phyloP scores from a whole-genome alignment of 805 yeast genomes.

The Ogataea thermomethanolica region DNA sequence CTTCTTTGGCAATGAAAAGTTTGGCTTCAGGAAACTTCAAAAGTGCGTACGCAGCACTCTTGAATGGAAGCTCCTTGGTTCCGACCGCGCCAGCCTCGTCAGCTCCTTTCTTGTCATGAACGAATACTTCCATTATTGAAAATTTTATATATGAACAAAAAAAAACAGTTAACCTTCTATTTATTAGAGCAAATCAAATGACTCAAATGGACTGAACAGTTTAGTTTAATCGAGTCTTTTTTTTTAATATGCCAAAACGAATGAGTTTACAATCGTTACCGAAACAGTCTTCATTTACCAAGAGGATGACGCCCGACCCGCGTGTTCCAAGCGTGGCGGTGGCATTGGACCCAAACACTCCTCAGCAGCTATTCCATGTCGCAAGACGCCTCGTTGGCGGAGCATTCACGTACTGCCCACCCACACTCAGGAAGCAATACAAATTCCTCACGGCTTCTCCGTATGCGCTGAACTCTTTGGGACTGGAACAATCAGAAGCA shows the following conservation, averaged over 20 bases:
- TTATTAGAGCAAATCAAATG: background rate
- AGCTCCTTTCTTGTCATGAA: conserved; percentile 69
- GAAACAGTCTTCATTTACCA: conserved; percentile 31
- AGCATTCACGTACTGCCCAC: conserved; percentile 69
- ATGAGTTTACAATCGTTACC: conserved; percentile 23
- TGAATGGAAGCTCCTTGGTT: conserved; percentile 64
- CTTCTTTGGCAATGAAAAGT: conserved; percentile 56
- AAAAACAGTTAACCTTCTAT: background rate
- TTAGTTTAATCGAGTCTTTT: background rate
- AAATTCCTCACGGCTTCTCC: conserved; percentile 55
- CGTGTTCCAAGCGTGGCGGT: conserved; percentile 26
- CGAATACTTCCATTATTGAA: conserved; percentile 43
- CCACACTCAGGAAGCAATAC: conserved; percentile 55
- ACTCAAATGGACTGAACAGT: background rate
- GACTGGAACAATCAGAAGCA: conserved; percentile 41
- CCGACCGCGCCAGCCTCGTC: conserved; percentile 64
- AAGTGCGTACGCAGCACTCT: conserved; percentile 81
- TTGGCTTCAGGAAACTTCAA: conserved; percentile 46
- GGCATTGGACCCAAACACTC: conserved; percentile 27
- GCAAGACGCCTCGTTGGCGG: conserved; percentile 58
- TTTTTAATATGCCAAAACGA: conserved; percentile 3
- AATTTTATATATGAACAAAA: conserved; percentile 1
- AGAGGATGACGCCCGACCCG: conserved; percentile 28
- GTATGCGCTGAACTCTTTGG: conserved; percentile 59
- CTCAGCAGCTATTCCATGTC: conserved; percentile 39